Evolutionary conservation across 2,329 filamentous ascomycete genomes (phyloP).

Genomic region (Cordyceps tenuipes): DNA sequence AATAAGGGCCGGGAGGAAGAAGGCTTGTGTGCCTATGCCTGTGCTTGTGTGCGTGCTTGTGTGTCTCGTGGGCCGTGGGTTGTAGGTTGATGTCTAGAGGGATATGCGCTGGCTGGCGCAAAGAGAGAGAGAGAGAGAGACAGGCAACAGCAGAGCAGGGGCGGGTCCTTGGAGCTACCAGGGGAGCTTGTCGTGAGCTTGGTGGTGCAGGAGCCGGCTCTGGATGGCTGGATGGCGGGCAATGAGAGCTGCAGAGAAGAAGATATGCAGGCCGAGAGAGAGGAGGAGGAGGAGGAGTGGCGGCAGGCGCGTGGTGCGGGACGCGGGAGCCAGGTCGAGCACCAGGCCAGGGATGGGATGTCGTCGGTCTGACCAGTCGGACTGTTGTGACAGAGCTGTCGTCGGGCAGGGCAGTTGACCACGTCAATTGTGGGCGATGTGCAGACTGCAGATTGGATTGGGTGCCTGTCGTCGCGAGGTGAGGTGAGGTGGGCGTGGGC

Average conservation of each 20-base stretch:
- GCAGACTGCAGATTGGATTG: constrained; percentile 5
- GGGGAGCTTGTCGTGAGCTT: background rate
- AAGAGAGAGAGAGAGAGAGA: background rate
- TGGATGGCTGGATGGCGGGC: background rate
- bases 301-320: constrained; percentile 9
- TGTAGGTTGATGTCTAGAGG: constrained; percentile 1
- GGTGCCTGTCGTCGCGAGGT: constrained; percentile 5
- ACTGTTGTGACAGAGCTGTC: background rate
- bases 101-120: constrained; percentile 6
- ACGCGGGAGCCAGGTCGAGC: constrained; percentile 11
- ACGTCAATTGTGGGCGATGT: constrained; percentile 5
- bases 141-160: background rate
- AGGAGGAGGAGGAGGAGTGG: constrained; percentile 2
- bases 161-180: background rate
- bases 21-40: background rate
- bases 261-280: background rate
- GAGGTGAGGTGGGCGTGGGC: background rate
- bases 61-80: constrained; percentile 3
- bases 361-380: background rate
- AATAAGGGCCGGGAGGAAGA: background rate
- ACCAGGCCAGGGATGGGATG: background rate
- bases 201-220: background rate
- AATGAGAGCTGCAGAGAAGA: background rate
- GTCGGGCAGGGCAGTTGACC: background rate
- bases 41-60: background rate